Base-by-base conservation (phyloP, 257 asterid species). In the Anisodus tanguticus region DNA sequence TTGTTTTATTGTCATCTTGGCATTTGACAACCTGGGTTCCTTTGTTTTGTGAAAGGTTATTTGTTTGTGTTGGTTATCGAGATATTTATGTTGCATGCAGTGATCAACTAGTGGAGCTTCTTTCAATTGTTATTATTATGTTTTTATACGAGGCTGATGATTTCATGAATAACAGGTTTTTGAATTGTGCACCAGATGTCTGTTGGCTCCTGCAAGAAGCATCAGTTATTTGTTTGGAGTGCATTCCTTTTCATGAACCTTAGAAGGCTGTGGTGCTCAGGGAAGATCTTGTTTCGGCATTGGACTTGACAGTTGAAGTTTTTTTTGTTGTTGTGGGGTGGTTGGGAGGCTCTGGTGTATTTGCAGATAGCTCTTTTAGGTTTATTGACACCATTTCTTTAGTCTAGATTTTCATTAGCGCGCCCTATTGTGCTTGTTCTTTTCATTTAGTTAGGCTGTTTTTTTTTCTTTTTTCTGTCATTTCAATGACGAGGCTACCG, bases 181-280 rank as follows among this genome's bases (percentile, higher is more conserved):
- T 87, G 91, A 81, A 59, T 86, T 92, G 91, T 90, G 84, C 95
- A 85, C 91, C 96, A 93, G 97, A 95, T 95, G 99, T 92, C 98
- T 93, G 88, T 93, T 95, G 98, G 89, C 85, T 94, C 94, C 88
- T 71, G 86, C 91, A 89, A 89, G 90, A 92, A 93, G 87, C 89
- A 91, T 90, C 95, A 86, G 81, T 87, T 85, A 83, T 89, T 88
- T 90, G 84, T 87, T 79, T 90, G 93, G 94, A 86, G 95, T 87
- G 90, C 91, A 84, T 90, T 91, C 85, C 87, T 93, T 91, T 93
- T 92, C 92, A 89, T 89, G 96, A 92, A 86, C 87, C 90, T 92
- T 82, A 89, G 92, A 84, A 95, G 97, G 88, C 88, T 93, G 74
- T 90, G 97, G 94, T 90, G 95, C 84, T 86, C 89, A 26, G 87